Percentiles rank a stretch among this genome's conserved stretches.
Evolutionary conservation across 768 basidiomycete genomes (phyloP).

Genomic region (Antrodiella citrinella): DNA sequence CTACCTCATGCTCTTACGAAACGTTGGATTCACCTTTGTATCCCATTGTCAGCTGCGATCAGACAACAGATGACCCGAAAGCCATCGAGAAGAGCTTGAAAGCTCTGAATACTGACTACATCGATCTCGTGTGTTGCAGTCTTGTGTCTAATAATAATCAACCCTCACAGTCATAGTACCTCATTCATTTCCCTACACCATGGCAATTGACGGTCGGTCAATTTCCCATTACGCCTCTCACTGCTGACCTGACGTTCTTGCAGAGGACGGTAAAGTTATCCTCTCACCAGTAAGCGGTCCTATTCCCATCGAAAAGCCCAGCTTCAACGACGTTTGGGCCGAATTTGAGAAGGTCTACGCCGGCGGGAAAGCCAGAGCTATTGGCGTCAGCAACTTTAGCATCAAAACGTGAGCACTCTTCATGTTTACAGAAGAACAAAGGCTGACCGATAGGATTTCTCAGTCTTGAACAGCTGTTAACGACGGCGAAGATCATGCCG

Average conservation of each 20-base stretch:
- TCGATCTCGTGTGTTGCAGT: slow-evolving; percentile 20
- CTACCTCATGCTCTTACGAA: slow-evolving; percentile 6
- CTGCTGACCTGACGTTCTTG: neutral
- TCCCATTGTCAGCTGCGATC: slow-evolving; percentile 25
- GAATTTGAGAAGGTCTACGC: slow-evolving; percentile 42
- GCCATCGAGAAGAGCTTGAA: slow-evolving; percentile 23
- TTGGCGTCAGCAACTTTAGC: slow-evolving; percentile 56
- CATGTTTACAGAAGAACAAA: neutral
- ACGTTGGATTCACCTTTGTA: neutral
- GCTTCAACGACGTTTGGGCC: slow-evolving; percentile 40
- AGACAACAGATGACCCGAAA: slow-evolving; percentile 23
- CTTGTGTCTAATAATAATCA: neutral
- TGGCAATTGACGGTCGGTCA: slow-evolving; percentile 30
- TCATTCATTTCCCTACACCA: slow-evolving; percentile 44
- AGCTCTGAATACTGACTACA: slow-evolving; percentile 22
- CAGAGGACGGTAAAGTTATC: slow-evolving; percentile 12
- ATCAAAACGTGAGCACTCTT: slow-evolving; percentile 36
- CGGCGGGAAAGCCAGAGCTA: slow-evolving; percentile 39
- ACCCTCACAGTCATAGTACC: slow-evolving; percentile 25
- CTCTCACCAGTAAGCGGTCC: slow-evolving; percentile 28
- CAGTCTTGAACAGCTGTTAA: slow-evolving; percentile 26
- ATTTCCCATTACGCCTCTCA: neutral
- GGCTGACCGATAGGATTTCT: neutral
- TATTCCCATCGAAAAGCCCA: slow-evolving; percentile 25
- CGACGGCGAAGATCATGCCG: slow-evolving; percentile 24